phyloP scores from a whole-genome alignment of 2,329 filamentous ascomycete species.

The Diplodia sapinea region DNA sequence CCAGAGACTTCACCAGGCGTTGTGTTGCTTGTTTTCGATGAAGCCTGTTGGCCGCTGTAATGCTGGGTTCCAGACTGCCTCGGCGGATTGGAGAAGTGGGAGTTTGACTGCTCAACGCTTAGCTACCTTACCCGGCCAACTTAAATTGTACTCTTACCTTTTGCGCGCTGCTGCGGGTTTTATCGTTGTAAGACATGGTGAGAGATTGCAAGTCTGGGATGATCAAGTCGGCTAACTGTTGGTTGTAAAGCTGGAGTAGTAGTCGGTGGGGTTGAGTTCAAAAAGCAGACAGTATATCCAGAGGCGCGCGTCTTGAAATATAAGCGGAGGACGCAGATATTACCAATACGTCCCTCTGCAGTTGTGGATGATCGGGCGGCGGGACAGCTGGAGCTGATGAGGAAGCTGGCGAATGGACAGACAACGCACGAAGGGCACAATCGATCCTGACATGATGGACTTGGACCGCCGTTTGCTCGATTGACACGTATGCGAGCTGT shows the following conservation, averaged over 20 bases:
- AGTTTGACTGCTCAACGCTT: neutral
- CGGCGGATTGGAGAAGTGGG: neutral
- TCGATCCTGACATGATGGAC: neutral
- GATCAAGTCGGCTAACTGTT: neutral
- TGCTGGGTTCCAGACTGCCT: neutral
- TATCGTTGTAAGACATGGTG: neutral
- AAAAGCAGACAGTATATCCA: neutral
- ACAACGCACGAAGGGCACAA: neutral
- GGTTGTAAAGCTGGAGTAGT: neutral
- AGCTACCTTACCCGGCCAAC: neutral
- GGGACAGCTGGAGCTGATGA: neutral
- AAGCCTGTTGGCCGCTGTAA: too few species aligned
- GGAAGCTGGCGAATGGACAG: slow-evolving; percentile 10
- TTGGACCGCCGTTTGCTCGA: neutral
- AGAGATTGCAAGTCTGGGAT: neutral
- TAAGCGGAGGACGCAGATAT: neutral
- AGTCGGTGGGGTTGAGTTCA: neutral
- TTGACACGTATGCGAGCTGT: neutral
- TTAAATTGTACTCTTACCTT: neutral
- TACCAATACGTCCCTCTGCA: neutral
- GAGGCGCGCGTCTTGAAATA: neutral
- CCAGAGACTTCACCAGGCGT: neutral
- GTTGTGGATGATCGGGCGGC: neutral
- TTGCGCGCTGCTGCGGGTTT: neutral
- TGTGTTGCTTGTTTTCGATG: neutral